phyloP scores from a whole-genome alignment of 306 rosid species.

The Prosopis cineraria region DNA sequence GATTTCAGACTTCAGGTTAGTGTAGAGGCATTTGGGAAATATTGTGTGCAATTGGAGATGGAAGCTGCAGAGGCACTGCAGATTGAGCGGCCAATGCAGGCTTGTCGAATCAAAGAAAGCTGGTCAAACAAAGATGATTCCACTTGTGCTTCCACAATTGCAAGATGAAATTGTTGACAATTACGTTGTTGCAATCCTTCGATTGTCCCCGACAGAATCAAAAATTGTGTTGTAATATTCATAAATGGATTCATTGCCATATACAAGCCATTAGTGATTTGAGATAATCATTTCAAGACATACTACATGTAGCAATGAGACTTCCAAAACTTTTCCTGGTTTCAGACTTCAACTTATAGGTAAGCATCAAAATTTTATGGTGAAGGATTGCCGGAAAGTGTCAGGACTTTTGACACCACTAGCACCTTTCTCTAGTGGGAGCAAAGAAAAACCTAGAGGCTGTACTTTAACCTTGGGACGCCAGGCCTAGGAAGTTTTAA shows the following conservation, averaged over 20 bases:
- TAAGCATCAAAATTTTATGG: not conserved
- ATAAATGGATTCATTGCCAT: constrained; percentile 5
- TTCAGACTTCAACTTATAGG: not conserved
- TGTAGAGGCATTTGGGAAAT: constrained; percentile 68
- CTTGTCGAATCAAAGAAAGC: constrained; percentile 69
- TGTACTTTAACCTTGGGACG: not conserved
- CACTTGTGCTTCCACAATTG: constrained; percentile 64
- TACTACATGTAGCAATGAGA: too few species aligned
- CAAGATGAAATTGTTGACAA: constrained; percentile 53
- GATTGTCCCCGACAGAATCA: constrained; percentile 18
- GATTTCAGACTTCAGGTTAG: constrained; percentile 89
- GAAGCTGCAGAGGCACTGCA: constrained; percentile 63
- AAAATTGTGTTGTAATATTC: constrained; percentile 19
- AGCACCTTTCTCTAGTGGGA: constrained; percentile 20
- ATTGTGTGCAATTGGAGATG: constrained; percentile 70
- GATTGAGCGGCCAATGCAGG: constrained; percentile 79
- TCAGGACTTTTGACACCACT: not conserved
- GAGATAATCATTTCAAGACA: constrained; percentile 26
- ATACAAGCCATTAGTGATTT: constrained; percentile 32
- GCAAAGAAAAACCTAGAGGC: constrained; percentile 1
- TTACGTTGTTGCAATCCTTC: constrained; percentile 26
- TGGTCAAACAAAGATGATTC: constrained; percentile 82
- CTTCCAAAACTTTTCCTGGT: too few species aligned
- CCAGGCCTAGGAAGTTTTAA: too few species aligned
- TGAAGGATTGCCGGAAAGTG: not conserved